These are phyloP conservation scores for Phytopythium delawarense DNA, from an alignment of 352 stramenopile species.

Conservation along the genomic window DNA sequence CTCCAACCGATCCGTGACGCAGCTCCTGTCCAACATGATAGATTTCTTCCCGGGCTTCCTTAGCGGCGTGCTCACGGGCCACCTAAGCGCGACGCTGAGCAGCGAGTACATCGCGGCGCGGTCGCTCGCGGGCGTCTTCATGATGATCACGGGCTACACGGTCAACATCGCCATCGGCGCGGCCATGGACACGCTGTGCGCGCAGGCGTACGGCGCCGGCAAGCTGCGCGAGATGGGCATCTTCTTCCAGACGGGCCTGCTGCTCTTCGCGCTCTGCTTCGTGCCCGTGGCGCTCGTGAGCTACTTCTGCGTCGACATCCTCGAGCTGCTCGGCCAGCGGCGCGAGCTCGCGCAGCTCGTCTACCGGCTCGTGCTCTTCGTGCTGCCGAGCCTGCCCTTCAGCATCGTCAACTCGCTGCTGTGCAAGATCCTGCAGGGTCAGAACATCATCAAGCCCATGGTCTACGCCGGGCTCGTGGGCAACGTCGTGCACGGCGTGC, in stretches of 20 bases:
- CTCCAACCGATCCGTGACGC: not conserved
- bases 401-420: constrained; percentile 76
- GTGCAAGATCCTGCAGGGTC: constrained; percentile 74
- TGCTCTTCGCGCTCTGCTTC: constrained; percentile 67
- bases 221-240: constrained; percentile 83
- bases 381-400: constrained; percentile 82
- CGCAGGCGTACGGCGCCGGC: constrained; percentile 79
- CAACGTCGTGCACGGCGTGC: constrained; percentile 71
- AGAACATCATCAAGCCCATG: constrained; percentile 84
- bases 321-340: constrained; percentile 71
- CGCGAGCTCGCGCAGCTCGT: constrained; percentile 62
- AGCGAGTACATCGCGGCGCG: constrained; percentile 78
- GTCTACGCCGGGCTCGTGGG: constrained; percentile 69
- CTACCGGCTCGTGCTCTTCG: constrained; percentile 57
- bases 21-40: constrained; percentile 60
- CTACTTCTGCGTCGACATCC: constrained; percentile 72
- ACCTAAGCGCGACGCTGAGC: constrained; percentile 50
- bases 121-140: constrained; percentile 71
- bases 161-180: constrained; percentile 79
- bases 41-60: constrained; percentile 68
- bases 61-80: constrained; percentile 62
- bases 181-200: constrained; percentile 88
- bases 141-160: constrained; percentile 81
- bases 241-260: constrained; percentile 81
- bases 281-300: constrained; percentile 54